Evolutionary conservation across 345 rosid genomes (phyloP).

Genomic region (Ceriops decandra): DNA sequence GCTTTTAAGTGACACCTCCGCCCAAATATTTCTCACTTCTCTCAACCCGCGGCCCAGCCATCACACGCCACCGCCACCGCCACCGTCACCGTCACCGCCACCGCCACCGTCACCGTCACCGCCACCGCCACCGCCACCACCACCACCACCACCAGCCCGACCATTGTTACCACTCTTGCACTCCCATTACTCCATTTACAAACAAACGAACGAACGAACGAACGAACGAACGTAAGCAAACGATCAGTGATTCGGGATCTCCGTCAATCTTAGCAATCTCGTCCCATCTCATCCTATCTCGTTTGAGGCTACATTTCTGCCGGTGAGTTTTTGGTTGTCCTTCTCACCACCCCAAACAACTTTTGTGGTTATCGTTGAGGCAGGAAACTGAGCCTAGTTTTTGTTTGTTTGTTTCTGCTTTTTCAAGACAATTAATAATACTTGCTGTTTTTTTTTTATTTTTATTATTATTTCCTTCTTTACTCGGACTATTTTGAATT

Average conservation of each 20-base stretch:
- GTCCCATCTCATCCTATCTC: neutral
- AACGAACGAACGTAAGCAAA: neutral
- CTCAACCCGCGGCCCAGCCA: slow-evolving; percentile 16
- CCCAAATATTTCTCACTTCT: slow-evolving; percentile 20
- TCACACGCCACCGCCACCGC: neutral
- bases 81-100: slow-evolving; percentile 18
- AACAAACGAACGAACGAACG: neutral
- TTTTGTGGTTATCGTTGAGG: slow-evolving; percentile 1
- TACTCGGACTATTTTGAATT: neutral
- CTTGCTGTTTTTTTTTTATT: slow-evolving; percentile 3
- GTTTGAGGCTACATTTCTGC: slow-evolving; percentile 34
- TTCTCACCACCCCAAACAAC: neutral
- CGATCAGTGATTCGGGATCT: slow-evolving; percentile 26
- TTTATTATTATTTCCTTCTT: neutral
- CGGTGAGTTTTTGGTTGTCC: slow-evolving; percentile 29
- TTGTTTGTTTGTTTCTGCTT: slow-evolving; percentile 11
- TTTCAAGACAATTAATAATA: neutral
- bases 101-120: neutral
- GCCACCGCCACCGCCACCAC: neutral
- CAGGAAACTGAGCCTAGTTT: slow-evolving; percentile 1
- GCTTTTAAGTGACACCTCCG: slow-evolving; percentile 36
- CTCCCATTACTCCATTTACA: neutral
- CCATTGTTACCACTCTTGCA: neutral
- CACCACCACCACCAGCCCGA: slow-evolving; percentile 13
- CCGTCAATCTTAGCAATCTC: neutral